Conservation (phyloP, 1,284 basidiomycete genomes). For the Gastroboletus turbinatus region DNA sequence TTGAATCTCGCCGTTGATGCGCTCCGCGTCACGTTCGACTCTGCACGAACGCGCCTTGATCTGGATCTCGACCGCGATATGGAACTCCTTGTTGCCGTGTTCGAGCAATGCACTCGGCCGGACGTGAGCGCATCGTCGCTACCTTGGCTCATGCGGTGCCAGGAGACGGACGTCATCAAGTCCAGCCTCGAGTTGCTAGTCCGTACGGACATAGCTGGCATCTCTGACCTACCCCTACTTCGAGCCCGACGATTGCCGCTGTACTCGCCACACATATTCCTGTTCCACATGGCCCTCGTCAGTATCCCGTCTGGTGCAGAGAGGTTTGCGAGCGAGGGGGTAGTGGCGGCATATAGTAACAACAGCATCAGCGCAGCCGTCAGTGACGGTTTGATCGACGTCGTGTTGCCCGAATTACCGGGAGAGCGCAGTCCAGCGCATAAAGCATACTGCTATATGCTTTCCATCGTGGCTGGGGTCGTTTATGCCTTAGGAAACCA, state of each 20-base stretch:
- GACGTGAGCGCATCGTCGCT: slow-evolving; percentile 66
- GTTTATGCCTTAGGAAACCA: slow-evolving; percentile 64
- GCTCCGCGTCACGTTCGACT: slow-evolving; percentile 66
- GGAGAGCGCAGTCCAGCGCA: slow-evolving; percentile 78
- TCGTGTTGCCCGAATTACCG: slow-evolving; percentile 65
- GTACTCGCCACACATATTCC: slow-evolving; percentile 73
- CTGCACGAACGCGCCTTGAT: slow-evolving; percentile 57
- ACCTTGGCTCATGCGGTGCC: slow-evolving; percentile 78
- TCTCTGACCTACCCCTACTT: slow-evolving; percentile 62
- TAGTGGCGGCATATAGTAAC: slow-evolving; percentile 80
- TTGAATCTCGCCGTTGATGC: slow-evolving; percentile 69
- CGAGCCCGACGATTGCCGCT: slow-evolving; percentile 61
- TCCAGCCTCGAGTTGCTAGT: slow-evolving; percentile 75
- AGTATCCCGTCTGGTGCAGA: slow-evolving; percentile 78
- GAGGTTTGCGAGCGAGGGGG: slow-evolving; percentile 80
- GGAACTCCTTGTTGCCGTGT: slow-evolving; percentile 77
- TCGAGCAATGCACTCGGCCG: slow-evolving; percentile 72
- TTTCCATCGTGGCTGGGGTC: slow-evolving; percentile 77
- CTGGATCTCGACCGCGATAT: slow-evolving; percentile 75
- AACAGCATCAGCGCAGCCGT: slow-evolving; percentile 78
- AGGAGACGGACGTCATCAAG: slow-evolving; percentile 80
- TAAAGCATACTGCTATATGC: slow-evolving; percentile 81
- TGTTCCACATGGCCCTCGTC: slow-evolving; percentile 87
- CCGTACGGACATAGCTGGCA: slow-evolving; percentile 66
- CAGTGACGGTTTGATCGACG: slow-evolving; percentile 73